Conservation (phyloP, 2,329 filamentous ascomycete genomes). For the Fusarium sp. region DNA sequence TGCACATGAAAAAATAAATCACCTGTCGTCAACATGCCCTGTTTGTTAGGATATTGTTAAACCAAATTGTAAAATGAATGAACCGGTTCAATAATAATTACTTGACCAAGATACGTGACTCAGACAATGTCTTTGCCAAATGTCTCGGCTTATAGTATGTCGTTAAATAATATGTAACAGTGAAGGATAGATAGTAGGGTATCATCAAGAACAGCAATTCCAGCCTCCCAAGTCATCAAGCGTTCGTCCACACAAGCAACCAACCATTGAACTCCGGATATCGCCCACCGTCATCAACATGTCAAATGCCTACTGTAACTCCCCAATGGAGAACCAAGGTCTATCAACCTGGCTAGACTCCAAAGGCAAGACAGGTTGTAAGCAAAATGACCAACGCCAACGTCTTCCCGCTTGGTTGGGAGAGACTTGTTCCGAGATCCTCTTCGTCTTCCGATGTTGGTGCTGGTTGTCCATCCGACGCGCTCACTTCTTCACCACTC, state of each 20-base stretch:
- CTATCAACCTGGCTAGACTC: slow-evolving; percentile 2
- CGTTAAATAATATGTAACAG: neutral
- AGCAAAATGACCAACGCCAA: slow-evolving; percentile 29
- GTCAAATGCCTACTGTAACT: neutral
- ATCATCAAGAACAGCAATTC: slow-evolving; percentile 25
- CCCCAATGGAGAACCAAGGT: neutral
- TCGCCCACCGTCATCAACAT: neutral
- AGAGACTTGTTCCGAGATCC: slow-evolving; percentile 1
- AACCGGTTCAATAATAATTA: neutral
- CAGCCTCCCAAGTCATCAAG: neutral
- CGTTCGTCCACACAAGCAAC: neutral
- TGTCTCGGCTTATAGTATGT: neutral
- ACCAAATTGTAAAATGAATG: slow-evolving; percentile 26
- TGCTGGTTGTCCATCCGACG: slow-evolving; percentile 34
- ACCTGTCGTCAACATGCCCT: neutral
- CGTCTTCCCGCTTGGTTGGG: slow-evolving; percentile 4
- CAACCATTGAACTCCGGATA: slow-evolving; percentile 9
- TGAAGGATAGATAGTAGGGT: slow-evolving; percentile 28
- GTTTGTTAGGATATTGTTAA: neutral
- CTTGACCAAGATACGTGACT: neutral
- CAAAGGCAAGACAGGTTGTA: slow-evolving; percentile 18
- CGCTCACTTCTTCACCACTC: slow-evolving; percentile 54
- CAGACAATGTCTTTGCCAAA: neutral
- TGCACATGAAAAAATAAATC: slow-evolving; percentile 36
- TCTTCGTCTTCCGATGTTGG: slow-evolving; percentile 7